A percentile compares a stretch with the other conserved stretches of the same genome.
These are phyloP conservation scores for Neohortaea acidophila DNA, from an alignment of 495 filamentous ascomycete species.

Conservation along the genomic window DNA sequence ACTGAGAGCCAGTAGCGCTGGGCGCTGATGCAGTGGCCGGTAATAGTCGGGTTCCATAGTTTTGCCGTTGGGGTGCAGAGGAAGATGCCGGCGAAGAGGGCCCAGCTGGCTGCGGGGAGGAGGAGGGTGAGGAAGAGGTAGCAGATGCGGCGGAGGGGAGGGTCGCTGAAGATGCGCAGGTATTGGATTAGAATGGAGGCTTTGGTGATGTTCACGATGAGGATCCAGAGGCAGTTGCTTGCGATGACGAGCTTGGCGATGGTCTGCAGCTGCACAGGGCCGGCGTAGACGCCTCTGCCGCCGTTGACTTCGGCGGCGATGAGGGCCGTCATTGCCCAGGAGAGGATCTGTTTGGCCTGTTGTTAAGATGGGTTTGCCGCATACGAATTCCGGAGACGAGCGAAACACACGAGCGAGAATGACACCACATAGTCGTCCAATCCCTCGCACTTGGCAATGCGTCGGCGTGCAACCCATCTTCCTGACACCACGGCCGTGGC, in stretches of 20 bases:
- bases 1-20: slow-evolving; percentile 19
- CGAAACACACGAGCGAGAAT: slow-evolving; percentile 13
- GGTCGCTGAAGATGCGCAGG: slow-evolving; percentile 18
- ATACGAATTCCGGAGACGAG: no score
- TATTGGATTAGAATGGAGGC: slow-evolving; percentile 25
- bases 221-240: slow-evolving; percentile 20
- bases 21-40: slow-evolving; percentile 18
- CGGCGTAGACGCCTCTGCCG: slow-evolving; percentile 5
- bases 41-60: slow-evolving; percentile 19
- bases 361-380: no score
- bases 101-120: slow-evolving; percentile 16
- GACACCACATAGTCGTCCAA: slow-evolving; percentile 22
- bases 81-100: slow-evolving; percentile 21
- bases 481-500: slow-evolving; percentile 13
- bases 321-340: slow-evolving; percentile 11
- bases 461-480: slow-evolving; percentile 19
- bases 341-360: slow-evolving; percentile 13
- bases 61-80: slow-evolving; percentile 21
- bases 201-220: slow-evolving; percentile 23
- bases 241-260: slow-evolving; percentile 20
- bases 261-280: not conserved
- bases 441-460: slow-evolving; percentile 14
- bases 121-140: slow-evolving; percentile 16
- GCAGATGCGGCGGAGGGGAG: slow-evolving; percentile 9
- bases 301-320: slow-evolving; percentile 10